These are phyloP conservation scores for Phytophthora sp. DNA, from an alignment of 352 stramenopile genomes.

Conservation along the genomic window DNA sequence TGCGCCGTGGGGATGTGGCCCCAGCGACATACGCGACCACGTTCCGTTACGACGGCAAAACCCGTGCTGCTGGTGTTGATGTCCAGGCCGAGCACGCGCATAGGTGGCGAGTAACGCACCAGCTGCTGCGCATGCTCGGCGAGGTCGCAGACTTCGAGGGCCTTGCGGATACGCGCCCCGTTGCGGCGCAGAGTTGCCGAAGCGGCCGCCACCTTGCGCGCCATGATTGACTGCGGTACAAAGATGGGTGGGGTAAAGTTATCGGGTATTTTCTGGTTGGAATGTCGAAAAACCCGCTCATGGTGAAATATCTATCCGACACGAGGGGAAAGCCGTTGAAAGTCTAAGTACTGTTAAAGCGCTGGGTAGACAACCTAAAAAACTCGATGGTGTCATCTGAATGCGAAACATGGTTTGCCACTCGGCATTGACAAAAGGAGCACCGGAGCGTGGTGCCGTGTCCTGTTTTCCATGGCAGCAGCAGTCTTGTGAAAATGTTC, in stretches of 20 bases:
- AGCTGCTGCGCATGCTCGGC: conserved; percentile 32
- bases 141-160: conserved; percentile 46
- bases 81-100: conserved; percentile 79
- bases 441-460: no score
- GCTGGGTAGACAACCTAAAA: no score
- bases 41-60: conserved; percentile 68
- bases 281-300: no score
- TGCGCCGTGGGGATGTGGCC: conserved; percentile 68
- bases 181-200: conserved; percentile 46
- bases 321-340: no score
- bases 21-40: conserved; percentile 56
- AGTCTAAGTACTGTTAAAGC: no score
- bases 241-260: neutral
- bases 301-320: no score
- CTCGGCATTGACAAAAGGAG: no score
- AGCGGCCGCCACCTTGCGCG: conserved; percentile 5
- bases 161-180: conserved; percentile 56
- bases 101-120: conserved; percentile 33
- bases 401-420: no score
- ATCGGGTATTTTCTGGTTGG: neutral
- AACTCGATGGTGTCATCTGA: no score
- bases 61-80: conserved; percentile 89
- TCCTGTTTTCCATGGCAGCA: no score
- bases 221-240: conserved; percentile 16
- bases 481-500: no score